Evolutionary conservation across 179 eudicot genomes (phyloP).

Genomic region (Gypsophila paniculata): DNA sequence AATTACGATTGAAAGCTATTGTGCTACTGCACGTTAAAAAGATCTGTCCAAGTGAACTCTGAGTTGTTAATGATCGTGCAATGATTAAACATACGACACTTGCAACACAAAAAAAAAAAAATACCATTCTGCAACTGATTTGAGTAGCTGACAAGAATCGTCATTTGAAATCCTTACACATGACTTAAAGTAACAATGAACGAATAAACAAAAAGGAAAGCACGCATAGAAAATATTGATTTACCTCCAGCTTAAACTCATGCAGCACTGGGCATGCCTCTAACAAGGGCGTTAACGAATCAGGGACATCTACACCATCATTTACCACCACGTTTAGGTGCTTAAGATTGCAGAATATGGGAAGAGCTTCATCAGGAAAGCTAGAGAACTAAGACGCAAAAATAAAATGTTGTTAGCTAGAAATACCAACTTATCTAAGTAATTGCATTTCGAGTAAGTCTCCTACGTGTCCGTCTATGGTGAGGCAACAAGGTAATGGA

Average conservation of each 20-base stretch:
- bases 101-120: neutral
- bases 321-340: neutral
- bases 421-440: neutral
- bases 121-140: too few relatives aligned
- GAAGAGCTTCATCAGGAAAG: conserved; percentile 13
- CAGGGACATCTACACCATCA: neutral
- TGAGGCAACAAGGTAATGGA: too few relatives aligned
- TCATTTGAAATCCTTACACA: too few relatives aligned
- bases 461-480: too few relatives aligned
- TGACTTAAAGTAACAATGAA: too few relatives aligned
- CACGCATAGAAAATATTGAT: too few relatives aligned
- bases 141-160: neutral
- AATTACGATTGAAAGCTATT: neutral
- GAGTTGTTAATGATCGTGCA: neutral
- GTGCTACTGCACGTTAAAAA: neutral
- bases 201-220: neutral
- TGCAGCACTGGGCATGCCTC: conserved; percentile 16
- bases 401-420: neutral
- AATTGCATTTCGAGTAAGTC: too few relatives aligned
- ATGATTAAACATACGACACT: neutral
- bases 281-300: neutral
- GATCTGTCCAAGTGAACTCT: neutral
- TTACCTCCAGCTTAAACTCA: conserved; percentile 10
- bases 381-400: neutral
- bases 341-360: conserved; percentile 6